Base-by-base conservation (phyloP, 2,329 filamentous ascomycete species). In the Pestalotiopsis sp. region DNA sequence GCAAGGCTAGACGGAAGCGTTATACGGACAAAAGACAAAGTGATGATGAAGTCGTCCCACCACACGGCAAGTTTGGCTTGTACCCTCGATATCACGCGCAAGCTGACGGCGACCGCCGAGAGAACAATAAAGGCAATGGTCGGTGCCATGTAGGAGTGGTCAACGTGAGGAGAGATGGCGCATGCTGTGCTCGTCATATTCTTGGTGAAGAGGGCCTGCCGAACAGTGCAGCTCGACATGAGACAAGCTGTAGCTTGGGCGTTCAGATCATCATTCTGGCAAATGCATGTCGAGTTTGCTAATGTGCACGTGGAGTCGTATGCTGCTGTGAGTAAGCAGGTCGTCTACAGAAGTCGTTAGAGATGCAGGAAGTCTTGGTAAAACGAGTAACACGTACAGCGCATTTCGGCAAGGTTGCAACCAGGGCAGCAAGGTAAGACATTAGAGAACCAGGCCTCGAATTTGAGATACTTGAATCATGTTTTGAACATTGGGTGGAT, bases 11-110 rank as follows among this genome's bases (percentile, higher is more conserved):
- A 36, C 7, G 57, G 17, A 38, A 77, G 5, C 80, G 78, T 27
- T 83, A 74, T 17, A 77, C 74, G 65, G 74, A 79, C 59, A 81
- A 70, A 71, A 69, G 45, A 70, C 73, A 77, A 73, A 3, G 80
- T 74, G 17, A 74, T 76, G 20, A 79, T 69, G 58, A 80, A 75
- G 49, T 79, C 74, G n/a, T 74, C 71, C 70, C 63, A 79, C 69
- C 78, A 67, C 38, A 63, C 59, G 14, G 59, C 58, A 23, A 63
- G 25, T 11, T 61, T 67, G 11, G 66, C 66, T 39, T 67, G 66
- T 39, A 67, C 11, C 23, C 66, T 67, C 17, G 66, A 58, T 27
- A 39, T 36, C 20, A 67, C 38, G 39, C 66, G 66, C 38, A 67
- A 39, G 52, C 59, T 41, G 38, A 67, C 11, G 17, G 57, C 52